A percentile compares a stretch with the other conserved stretches of the same genome.
Conservation (phyloP, 1,284 basidiomycete genomes). For the Amylostereum chailletii region DNA sequence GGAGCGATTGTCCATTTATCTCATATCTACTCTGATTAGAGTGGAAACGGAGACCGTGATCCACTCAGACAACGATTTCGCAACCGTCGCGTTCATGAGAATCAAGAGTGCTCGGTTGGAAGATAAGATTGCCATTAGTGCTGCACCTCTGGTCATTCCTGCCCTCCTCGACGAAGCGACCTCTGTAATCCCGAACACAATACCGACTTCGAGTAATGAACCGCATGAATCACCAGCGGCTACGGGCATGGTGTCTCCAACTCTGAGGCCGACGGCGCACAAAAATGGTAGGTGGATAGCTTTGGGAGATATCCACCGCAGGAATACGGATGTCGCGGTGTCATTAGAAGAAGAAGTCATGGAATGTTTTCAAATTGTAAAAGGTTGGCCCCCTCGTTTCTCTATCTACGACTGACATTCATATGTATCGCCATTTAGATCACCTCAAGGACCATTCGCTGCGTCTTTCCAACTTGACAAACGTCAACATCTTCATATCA, state of each 20-base stretch:
- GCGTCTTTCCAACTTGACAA: conserved; percentile 54
- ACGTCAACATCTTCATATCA: conserved; percentile 81
- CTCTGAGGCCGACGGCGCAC: conserved; percentile 1
- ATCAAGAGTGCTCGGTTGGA: conserved; percentile 62
- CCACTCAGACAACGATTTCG: conserved; percentile 68
- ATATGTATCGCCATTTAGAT: conserved; percentile 26
- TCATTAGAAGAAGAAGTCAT: conserved; percentile 56
- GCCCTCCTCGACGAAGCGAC: conserved; percentile 42
- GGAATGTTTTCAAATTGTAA: conserved; percentile 48
- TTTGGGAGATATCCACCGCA: conserved; percentile 43
- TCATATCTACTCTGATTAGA: conserved; percentile 26
- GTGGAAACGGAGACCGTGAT: conserved; percentile 63
- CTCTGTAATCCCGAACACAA: conserved; percentile 17
- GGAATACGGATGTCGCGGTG: conserved; percentile 11
- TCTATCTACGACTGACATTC: neutral
- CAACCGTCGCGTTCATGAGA: conserved; percentile 83
- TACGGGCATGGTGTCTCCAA: too few relatives aligned
- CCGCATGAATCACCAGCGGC: too few relatives aligned
- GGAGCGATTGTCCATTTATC: conserved; percentile 1
- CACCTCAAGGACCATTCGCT: conserved; percentile 37
- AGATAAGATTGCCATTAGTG: conserved; percentile 30
- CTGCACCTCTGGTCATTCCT: conserved; percentile 29
- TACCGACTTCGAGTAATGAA: neutral
- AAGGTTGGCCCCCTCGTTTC: conserved; percentile 33
- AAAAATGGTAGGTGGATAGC: conserved; percentile 43